phyloP scores from a whole-genome alignment of 192 early-diverging fungal genomes.

The Podila minutissima region DNA sequence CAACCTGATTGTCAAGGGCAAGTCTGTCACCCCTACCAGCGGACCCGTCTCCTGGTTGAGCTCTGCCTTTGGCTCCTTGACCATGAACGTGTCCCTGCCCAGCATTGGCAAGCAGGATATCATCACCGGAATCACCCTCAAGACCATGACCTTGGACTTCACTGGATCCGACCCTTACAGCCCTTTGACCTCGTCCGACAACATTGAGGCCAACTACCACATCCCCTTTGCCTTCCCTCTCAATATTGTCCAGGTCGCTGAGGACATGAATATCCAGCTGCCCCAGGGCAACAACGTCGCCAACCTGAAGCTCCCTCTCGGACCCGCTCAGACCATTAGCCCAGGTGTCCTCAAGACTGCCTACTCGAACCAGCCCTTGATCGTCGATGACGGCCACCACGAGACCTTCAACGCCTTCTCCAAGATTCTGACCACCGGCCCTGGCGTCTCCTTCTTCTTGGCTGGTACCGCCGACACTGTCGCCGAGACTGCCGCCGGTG shows the following conservation, averaged over 20 bases:
- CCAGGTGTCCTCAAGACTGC: slow-evolving; percentile 60
- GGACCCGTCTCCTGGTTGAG: slow-evolving; percentile 61
- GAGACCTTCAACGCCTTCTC: slow-evolving; percentile 61
- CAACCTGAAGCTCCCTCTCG: slow-evolving; percentile 36
- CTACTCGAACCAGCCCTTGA: slow-evolving; percentile 53
- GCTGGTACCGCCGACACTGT: slow-evolving; percentile 61
- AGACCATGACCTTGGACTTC: slow-evolving; percentile 65
- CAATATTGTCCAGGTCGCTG: slow-evolving; percentile 61
- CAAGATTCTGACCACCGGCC: slow-evolving; percentile 56
- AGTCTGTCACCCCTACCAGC: slow-evolving; percentile 57
- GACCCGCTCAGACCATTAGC: slow-evolving; percentile 50
- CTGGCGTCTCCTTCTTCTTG: slow-evolving; percentile 56
- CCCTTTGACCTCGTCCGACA: slow-evolving; percentile 53
- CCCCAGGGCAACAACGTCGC: slow-evolving; percentile 43
- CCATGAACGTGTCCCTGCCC: slow-evolving; percentile 59
- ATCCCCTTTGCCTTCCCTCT: slow-evolving; percentile 72
- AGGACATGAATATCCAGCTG: slow-evolving; percentile 58
- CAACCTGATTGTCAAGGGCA: slow-evolving; percentile 57
- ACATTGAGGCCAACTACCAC: slow-evolving; percentile 58
- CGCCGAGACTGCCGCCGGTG: slow-evolving; percentile 64
- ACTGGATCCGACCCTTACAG: slow-evolving; percentile 53
- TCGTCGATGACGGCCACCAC: slow-evolving; percentile 48
- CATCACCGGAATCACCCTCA: slow-evolving; percentile 64
- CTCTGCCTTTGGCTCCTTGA: slow-evolving; percentile 58
- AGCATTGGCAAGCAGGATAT: slow-evolving; percentile 55